These are phyloP conservation scores for Suillus fuscotomentosus DNA, from an alignment of 768 basidiomycete species.

Conservation along the genomic window DNA sequence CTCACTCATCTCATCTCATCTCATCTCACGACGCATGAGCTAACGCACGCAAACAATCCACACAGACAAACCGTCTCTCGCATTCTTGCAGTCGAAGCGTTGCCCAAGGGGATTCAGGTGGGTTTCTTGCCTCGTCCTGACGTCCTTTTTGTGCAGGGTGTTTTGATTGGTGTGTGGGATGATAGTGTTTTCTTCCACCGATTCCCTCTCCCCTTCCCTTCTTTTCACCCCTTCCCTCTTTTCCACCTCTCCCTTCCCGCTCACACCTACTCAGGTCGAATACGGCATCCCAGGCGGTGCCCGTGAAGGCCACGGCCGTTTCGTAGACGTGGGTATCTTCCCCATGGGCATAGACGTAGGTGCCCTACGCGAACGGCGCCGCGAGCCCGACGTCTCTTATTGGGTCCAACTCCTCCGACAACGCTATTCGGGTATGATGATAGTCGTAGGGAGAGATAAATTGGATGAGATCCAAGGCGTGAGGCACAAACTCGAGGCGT, in stretches of 20 bases:
- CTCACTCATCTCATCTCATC: background rate
- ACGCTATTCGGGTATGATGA: slow-evolving; percentile 82
- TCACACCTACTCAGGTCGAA: background rate
- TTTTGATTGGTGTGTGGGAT: background rate
- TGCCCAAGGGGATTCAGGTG: slow-evolving; percentile 81
- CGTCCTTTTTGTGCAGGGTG: background rate
- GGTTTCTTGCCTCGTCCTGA: background rate
- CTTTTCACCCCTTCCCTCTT: background rate
- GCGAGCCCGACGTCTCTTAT: slow-evolving; percentile 74
- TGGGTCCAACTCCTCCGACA: slow-evolving; percentile 81
- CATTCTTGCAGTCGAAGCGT: slow-evolving; percentile 75
- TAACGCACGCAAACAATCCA: background rate
- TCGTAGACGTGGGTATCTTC: slow-evolving; percentile 86
- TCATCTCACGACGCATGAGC: background rate
- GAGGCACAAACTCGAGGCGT: slow-evolving; percentile 78
- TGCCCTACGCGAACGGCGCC: slow-evolving; percentile 64
- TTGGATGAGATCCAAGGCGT: slow-evolving; percentile 88
- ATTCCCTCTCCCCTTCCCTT: background rate
- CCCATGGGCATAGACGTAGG: slow-evolving; percentile 87
- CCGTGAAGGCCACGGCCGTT: slow-evolving; percentile 42
- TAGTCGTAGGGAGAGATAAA: slow-evolving; percentile 87
- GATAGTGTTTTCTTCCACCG: background rate
- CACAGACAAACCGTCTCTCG: slow-evolving; percentile 73
- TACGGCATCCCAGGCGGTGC: slow-evolving; percentile 1
- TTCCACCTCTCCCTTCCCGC: too few species aligned